Conservation (phyloP, 495 filamentous ascomycete genomes). For the Pyrenopolyporus hunteri region DNA sequence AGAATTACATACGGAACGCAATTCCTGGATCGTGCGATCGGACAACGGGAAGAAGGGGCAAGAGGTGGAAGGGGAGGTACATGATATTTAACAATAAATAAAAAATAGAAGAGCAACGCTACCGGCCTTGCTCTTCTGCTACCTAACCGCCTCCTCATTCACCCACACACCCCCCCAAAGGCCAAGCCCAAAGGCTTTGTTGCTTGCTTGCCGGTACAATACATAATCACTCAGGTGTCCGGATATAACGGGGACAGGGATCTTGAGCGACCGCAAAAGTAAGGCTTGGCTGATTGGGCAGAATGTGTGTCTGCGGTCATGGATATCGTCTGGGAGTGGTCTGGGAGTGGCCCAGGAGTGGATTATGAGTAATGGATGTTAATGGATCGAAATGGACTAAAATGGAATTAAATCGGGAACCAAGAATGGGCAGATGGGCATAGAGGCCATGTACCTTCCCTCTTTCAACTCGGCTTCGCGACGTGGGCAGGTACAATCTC, state of each 20-base stretch:
- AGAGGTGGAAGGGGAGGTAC: conserved; percentile 28
- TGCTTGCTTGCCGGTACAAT: neutral
- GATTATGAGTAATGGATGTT: conserved; percentile 1
- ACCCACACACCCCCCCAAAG: too few species aligned
- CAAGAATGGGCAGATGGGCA: too few species aligned
- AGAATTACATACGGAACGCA: conserved; percentile 26
- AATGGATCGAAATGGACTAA: conserved; percentile 13
- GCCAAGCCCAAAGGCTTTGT: conserved; percentile 7
- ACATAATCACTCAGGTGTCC: conserved; percentile 31
- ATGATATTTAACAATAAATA: conserved; percentile 31
- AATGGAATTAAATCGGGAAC: neutral
- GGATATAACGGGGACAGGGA: conserved; percentile 40
- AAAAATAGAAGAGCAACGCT: neutral
- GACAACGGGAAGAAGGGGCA: conserved; percentile 12
- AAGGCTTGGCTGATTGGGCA: conserved; percentile 25
- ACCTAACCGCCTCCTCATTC: conserved; percentile 5
- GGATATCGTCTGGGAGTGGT: conserved; percentile 18
- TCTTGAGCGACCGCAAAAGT: neutral
- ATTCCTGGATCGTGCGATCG: conserved; percentile 26
- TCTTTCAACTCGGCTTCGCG: neutral
- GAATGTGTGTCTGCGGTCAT: conserved; percentile 20
- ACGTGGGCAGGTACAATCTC: neutral
- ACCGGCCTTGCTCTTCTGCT: neutral
- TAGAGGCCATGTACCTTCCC: too few species aligned
- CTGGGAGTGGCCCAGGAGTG: conserved; percentile 1